Base-by-base conservation (phyloP, 2,329 filamentous ascomycete species). In the Xylariaceae sp. region DNA sequence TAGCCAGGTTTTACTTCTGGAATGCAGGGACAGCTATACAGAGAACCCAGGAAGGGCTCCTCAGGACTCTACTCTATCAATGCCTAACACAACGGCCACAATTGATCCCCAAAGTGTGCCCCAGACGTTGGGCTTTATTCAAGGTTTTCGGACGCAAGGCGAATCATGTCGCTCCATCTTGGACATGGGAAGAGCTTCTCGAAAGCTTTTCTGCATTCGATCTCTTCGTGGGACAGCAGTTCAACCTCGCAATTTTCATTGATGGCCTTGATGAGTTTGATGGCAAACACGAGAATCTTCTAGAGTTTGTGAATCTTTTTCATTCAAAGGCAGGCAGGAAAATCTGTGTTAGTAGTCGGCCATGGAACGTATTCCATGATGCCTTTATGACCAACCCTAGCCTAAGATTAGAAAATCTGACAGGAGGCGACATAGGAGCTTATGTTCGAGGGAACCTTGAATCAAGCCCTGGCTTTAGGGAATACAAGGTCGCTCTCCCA, bases 331-430 rank as follows among this genome's bases (percentile, higher is more conserved):
- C 16, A 44, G 26, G 24, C 19, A 44, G 41, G 43, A 69, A 69
- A 36, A 26, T 68, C 7, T 69, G 66, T 23, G 33, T 64, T 1
- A 66, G 63, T 7, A 69, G 68, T 31, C 46, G 69, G 11, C 69
- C 67, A 1, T 63, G 64, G 55, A 56, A 61, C 12, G 53, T 58
- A 4, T 70, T 70, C 40, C 39, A 56, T 11, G 61, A 65, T 9
- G 60, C 50, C 2, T 70, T 67, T 36, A 33, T 7, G 8, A 2
- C 40, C 1, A 58, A 19, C 7, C 63, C 63, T 3, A 58, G 31
- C 14, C 54, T 70, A 9, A 40, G 49, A 12, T 43, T 70, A 0
- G 63, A 71, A 23, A 53, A 63, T 3, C 31, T 69, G 6, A 71
- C 66, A 7, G 23, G 34, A 4, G 16, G 41, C 1, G 68, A 69